These are phyloP conservation scores for Sporisorium scitamineum DNA, from an alignment of 1,284 basidiomycete species.

Conservation along the genomic window DNA sequence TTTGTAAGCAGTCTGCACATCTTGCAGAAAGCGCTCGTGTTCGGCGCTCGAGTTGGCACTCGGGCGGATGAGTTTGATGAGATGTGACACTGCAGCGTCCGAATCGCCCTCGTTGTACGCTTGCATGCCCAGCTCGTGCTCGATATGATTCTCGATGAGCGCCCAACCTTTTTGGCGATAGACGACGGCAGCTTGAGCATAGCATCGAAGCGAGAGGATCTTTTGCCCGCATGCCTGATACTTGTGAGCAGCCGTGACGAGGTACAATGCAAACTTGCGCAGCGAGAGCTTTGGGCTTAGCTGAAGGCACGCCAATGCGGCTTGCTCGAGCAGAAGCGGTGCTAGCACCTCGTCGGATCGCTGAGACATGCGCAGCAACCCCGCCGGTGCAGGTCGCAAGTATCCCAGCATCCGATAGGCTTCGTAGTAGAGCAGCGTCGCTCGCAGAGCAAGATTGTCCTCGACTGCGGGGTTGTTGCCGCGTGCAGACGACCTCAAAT, in stretches of 20 bases:
- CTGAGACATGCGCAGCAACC: constrained; percentile 52
- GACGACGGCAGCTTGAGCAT: constrained; percentile 42
- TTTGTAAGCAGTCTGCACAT: constrained; percentile 72
- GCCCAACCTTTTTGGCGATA: constrained; percentile 69
- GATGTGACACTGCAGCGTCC: constrained; percentile 71
- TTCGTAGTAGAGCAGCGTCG: constrained; percentile 62
- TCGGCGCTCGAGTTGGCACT: constrained; percentile 54
- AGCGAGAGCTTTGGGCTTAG: constrained; percentile 62
- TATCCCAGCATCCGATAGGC: constrained; percentile 50
- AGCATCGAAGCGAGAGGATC: constrained; percentile 48
- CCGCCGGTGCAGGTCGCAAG: constrained; percentile 47
- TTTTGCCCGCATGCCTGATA: constrained; percentile 74
- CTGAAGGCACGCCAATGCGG: constrained; percentile 71
- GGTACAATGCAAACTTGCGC: constrained; percentile 71
- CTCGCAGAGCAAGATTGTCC: constrained; percentile 49
- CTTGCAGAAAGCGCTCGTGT: constrained; percentile 70
- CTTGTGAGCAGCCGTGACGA: constrained; percentile 72
- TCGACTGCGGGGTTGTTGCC: constrained; percentile 16
- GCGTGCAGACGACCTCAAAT: constrained; percentile 11
- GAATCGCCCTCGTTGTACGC: constrained; percentile 72
- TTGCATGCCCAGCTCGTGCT: constrained; percentile 72
- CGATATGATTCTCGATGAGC: constrained; percentile 71
- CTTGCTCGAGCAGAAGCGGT: constrained; percentile 73
- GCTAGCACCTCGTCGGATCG: constrained; percentile 72
- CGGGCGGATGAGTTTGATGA: constrained; percentile 64